These are phyloP conservation scores for Sclerotinia glacialis DNA, from an alignment of 2,329 filamentous ascomycete species.

Conservation along the genomic window DNA sequence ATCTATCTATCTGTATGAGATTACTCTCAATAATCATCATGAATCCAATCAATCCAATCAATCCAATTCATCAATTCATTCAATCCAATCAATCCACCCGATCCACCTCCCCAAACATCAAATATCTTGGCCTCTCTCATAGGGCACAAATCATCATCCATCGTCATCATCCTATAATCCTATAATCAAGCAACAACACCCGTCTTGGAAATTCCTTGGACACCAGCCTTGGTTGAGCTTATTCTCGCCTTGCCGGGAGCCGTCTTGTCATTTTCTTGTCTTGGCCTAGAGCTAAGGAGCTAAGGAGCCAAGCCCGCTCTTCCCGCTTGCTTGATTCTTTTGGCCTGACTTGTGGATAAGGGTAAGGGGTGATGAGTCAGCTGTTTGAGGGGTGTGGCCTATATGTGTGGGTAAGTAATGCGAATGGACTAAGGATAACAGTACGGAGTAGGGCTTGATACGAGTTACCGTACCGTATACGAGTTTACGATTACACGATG, in stretches of 20 bases:
- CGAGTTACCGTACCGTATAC: too few species aligned
- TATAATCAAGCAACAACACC: neutral
- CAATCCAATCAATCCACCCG: too few species aligned
- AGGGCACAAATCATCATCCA: neutral
- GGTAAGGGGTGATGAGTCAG: neutral
- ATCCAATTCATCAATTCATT: neutral
- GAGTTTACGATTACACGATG: too few species aligned
- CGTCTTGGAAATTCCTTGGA: neutral
- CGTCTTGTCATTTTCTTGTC: neutral
- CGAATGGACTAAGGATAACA: too few species aligned
- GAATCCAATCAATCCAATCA: neutral
- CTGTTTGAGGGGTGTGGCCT: neutral
- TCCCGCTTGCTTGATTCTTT: conserved; percentile 10
- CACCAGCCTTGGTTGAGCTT: neutral
- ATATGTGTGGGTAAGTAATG: neutral
- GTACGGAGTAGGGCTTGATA: too few species aligned
- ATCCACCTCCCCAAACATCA: too few species aligned
- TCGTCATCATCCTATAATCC: neutral
- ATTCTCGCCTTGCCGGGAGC: neutral
- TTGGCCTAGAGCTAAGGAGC: too few species aligned
- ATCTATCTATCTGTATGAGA: too few species aligned
- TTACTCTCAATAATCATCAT: neutral
- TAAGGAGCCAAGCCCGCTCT: conserved; percentile 10
- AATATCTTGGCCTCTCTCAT: neutral
- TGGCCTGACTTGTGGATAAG: neutral